A percentile compares a stretch with the other conserved stretches of the same genome.
Evolutionary conservation across 768 basidiomycete species (phyloP).

Genomic region (Tephrocybe sp.): DNA sequence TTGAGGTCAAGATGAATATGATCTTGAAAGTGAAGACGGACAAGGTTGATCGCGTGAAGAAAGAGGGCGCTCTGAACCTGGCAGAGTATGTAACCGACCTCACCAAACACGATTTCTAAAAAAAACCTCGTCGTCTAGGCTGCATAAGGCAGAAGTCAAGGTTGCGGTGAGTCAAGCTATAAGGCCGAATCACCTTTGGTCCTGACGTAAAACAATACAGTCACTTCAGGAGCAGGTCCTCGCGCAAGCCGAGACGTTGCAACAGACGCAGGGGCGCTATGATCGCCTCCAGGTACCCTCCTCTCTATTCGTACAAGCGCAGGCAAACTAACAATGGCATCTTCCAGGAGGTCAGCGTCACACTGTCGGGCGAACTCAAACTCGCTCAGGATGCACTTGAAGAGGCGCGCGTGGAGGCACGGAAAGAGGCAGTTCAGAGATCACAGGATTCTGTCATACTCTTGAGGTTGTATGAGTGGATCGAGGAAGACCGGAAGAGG

Average conservation of each 20-base stretch:
- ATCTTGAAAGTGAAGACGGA: neutral
- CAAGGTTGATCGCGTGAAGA: neutral
- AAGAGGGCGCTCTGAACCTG: neutral
- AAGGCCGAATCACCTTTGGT: neutral
- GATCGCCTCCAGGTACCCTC: slow-evolving; percentile 14
- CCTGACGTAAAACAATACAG: neutral
- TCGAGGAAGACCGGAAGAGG: slow-evolving; percentile 14
- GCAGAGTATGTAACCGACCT: neutral
- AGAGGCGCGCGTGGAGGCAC: slow-evolving; percentile 28
- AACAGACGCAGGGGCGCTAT: slow-evolving; percentile 37
- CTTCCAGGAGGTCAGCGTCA: slow-evolving; percentile 30
- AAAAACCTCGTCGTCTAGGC: neutral
- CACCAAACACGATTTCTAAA: neutral
- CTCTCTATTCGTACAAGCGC: slow-evolving; percentile 21
- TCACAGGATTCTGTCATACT: slow-evolving; percentile 19
- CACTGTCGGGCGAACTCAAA: slow-evolving; percentile 37
- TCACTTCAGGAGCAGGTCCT: slow-evolving; percentile 33
- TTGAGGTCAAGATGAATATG: slow-evolving; percentile 3
- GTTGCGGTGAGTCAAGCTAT: neutral
- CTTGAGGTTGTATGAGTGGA: slow-evolving; percentile 12
- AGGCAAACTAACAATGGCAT: slow-evolving; percentile 15
- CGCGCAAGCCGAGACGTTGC: slow-evolving; percentile 41
- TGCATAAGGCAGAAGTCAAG: neutral
- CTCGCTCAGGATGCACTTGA: slow-evolving; percentile 25
- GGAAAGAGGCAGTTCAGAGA: neutral